Evolutionary conservation across 257 asterid species (phyloP), one percentile per base, ranked within the genome.

Genomic region (Coffea eugenioides): DNA sequence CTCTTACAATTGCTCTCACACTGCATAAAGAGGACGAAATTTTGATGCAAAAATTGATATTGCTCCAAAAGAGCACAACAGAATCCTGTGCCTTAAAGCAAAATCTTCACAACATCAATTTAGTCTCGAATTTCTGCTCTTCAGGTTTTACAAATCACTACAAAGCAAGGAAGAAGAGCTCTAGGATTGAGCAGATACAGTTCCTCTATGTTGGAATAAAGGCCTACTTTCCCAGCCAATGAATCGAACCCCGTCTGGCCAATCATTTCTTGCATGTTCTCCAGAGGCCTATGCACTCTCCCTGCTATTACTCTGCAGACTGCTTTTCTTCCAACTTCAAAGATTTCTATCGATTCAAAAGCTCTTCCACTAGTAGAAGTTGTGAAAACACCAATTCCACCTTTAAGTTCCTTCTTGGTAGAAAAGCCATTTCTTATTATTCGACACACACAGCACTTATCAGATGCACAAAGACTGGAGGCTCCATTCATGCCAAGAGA

Each of bases 251-350:
- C 97, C 0, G 94, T 88, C 81, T 88, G 97, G 7, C 92, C 90
- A 0, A 84, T 85, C 74, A 93, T 89, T 31, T 93, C 98, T 67
- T 84, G 93, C 59, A 87, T 84, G 76, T 91, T 92, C 89, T 93
- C 98, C 81, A 93, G 69, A 5, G 98, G 98, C 86, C 91, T 82
- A 74, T 94, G 98, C 81, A 94, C 98, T 83, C 98, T 84, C 75
- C 97, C 98, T 0, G 98, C 98, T 25, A 94, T 90, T 20, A 94
- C 98, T 81, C 98, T 87, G 80, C 98, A 94, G 41, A 94, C 97
- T 1, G 91, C 97, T 82, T 89, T 91, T 62, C 97, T 88, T 1
- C 87, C 88, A 0, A 74, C 86, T 31, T 77, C 90, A 31, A 41
- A 21, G 34, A 81, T 71, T 78, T 87, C 91, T 0, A 90, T 86